These are phyloP conservation scores for Beauveria bassiana DNA, from an alignment of 2,329 filamentous ascomycete genomes.

Conservation along the genomic window DNA sequence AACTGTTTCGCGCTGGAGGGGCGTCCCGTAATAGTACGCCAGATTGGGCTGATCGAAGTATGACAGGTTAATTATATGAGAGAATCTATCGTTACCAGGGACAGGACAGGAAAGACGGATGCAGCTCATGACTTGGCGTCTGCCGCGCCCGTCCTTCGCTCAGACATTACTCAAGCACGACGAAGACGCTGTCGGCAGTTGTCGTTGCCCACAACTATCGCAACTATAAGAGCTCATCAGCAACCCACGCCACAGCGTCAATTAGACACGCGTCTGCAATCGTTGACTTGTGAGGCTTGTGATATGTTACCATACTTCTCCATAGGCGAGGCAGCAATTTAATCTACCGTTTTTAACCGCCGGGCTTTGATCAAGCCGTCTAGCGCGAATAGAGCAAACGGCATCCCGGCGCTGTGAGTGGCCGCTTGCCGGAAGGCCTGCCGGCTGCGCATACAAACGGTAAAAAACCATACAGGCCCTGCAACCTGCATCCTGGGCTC, in stretches of 20 bases:
- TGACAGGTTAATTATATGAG: not conserved
- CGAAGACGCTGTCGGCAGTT: not conserved
- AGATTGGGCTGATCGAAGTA: too few species aligned
- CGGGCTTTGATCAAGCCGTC: not conserved
- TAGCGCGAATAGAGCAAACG: not conserved
- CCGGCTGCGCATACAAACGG: not conserved
- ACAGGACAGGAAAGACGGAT: not conserved
- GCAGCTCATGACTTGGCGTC: not conserved
- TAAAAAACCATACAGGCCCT: slow-evolving; percentile 5
- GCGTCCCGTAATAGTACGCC: not conserved
- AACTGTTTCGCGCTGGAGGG: not conserved
- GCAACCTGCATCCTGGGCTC: not conserved
- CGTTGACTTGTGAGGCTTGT: not conserved
- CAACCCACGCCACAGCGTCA: not conserved
- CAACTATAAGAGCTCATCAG: not conserved
- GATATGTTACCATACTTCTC: not conserved
- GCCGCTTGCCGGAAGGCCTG: not conserved
- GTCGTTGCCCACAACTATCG: not conserved
- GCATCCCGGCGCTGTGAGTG: not conserved
- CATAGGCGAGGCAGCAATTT: slow-evolving; percentile 1
- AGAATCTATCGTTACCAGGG: not conserved
- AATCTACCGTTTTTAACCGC: not conserved
- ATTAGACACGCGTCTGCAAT: not conserved
- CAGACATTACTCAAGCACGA: not conserved
- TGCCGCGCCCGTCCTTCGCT: not conserved